Conservation (phyloP, 495 filamentous ascomycete species). For the Penicillium salamii region DNA sequence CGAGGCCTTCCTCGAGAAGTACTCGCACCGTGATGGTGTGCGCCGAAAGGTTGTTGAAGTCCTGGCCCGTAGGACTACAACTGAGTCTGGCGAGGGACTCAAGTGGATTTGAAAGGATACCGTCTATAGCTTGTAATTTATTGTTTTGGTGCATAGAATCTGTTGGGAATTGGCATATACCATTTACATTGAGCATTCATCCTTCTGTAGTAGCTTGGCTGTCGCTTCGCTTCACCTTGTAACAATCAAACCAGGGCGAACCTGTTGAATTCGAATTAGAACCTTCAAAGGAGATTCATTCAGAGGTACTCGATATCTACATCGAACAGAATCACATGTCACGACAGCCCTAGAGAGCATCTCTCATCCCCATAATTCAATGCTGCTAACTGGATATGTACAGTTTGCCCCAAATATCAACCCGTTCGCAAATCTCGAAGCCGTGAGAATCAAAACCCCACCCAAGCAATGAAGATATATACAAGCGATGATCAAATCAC, state of each 20-base stretch:
- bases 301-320: too few species aligned
- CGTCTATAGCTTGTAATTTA: conserved; percentile 24
- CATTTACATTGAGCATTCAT: conserved; percentile 54
- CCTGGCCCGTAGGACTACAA: conserved; percentile 25
- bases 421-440: not conserved
- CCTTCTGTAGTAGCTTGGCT: too few species aligned
- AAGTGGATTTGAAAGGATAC: conserved; percentile 24
- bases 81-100: conserved; percentile 19
- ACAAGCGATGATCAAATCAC: conserved; percentile 26
- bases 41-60: conserved; percentile 42
- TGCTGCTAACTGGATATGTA: not conserved
- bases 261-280: too few species aligned
- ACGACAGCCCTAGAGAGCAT: too few species aligned
- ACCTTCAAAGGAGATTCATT: too few species aligned
- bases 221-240: too few species aligned
- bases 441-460: not conserved
- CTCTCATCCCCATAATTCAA: too few species aligned
- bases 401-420: too few species aligned
- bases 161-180: conserved; percentile 13
- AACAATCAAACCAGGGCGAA: too few species aligned
- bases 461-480: not conserved
- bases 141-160: conserved; percentile 22
- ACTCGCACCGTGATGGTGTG: conserved; percentile 38
- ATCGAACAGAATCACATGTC: too few species aligned
- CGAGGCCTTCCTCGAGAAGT: conserved; percentile 29